A percentile compares a stretch with the other conserved stretches of the same genome.
These are phyloP conservation scores for Alternaria gansuensis DNA, from an alignment of 2,329 filamentous ascomycete species.

Conservation along the genomic window DNA sequence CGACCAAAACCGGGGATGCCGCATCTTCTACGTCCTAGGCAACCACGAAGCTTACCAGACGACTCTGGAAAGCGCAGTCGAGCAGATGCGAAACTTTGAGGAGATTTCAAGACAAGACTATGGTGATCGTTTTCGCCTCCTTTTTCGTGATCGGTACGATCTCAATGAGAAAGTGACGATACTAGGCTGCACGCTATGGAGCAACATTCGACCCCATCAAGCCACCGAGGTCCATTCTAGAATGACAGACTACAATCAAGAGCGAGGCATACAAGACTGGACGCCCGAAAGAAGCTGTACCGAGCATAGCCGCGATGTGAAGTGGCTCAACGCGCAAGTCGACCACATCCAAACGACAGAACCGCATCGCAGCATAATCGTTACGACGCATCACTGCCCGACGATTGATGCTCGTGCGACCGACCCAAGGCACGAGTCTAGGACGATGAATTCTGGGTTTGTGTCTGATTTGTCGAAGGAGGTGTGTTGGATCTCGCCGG, in stretches of 20 bases:
- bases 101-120: rapidly evolving
- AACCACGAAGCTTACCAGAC: background rate
- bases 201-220: background rate
- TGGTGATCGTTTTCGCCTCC: background rate
- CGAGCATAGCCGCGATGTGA: background rate
- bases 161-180: background rate
- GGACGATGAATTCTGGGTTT: background rate
- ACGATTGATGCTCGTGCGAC: background rate
- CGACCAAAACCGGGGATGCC: background rate
- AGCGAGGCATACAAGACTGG: background rate
- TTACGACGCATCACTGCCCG: background rate
- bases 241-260: background rate
- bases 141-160: background rate
- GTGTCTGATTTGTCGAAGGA: background rate
- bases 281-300: background rate
- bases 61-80: background rate
- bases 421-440: background rate
- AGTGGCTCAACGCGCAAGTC: background rate
- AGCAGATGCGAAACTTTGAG: background rate
- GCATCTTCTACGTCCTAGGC: background rate
- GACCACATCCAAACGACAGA: rapidly evolving
- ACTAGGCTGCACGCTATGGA: background rate
- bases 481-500: background rate
- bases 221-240: background rate
- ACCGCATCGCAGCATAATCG: background rate